Conservation (phyloP, 139 green algal species). For the Chlorella sp. region DNA sequence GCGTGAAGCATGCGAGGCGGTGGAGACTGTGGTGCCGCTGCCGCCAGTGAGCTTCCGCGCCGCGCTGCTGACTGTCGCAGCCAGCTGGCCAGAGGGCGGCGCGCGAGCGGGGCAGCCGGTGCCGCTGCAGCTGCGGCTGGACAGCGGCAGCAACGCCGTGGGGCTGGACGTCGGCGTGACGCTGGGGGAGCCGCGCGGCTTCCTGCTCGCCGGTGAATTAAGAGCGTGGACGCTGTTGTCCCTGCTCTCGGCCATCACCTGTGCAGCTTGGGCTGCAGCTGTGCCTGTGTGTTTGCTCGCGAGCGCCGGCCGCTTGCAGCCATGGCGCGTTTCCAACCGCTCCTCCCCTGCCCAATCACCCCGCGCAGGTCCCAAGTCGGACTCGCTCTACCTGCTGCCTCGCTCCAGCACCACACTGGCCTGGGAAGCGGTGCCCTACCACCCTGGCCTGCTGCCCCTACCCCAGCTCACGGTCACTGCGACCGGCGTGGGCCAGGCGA, state of each 20-base stretch:
- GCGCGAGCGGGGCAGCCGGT: background rate
- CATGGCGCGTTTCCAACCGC: background rate
- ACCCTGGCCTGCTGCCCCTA: constrained; percentile 22
- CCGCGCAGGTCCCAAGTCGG: constrained; percentile 19
- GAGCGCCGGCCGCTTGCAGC: background rate
- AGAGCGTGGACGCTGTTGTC: background rate
- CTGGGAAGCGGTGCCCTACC: constrained; percentile 26
- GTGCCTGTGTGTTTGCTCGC: background rate
- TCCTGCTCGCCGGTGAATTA: constrained; percentile 24
- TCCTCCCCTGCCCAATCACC: no score
- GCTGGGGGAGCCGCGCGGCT: constrained; percentile 27
- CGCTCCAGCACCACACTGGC: background rate
- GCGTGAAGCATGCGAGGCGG: background rate
- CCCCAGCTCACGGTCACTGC: constrained; percentile 1
- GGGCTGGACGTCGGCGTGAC: background rate
- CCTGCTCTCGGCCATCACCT: background rate
- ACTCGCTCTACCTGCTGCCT: constrained; percentile 1
- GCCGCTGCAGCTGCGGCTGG: constrained; percentile 13
- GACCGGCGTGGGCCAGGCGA: background rate
- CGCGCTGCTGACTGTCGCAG: constrained; percentile 3
- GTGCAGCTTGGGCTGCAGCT: background rate
- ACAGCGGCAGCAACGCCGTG: background rate
- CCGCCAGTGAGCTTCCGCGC: background rate
- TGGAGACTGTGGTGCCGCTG: constrained; percentile 9
- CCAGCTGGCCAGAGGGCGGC: background rate